Conservation (phyloP, 805 yeast genomes). For the Millerago galiae region DNA sequence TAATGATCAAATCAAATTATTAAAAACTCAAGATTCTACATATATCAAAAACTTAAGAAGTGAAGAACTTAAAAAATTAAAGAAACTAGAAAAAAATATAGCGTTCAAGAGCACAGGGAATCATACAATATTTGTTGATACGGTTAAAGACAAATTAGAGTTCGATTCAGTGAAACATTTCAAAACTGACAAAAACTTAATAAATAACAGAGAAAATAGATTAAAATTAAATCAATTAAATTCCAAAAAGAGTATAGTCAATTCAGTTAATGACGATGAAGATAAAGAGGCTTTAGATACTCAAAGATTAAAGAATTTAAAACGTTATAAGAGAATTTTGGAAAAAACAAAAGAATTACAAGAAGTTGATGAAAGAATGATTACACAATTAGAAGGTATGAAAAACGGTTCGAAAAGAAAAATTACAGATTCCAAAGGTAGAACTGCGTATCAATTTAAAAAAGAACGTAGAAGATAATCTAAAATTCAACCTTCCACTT, state of each 20-base stretch:
- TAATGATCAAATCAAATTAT: constrained; percentile 70
- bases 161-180: constrained; percentile 65
- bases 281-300: constrained; percentile 36
- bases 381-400: constrained; percentile 79
- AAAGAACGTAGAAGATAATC: constrained; percentile 54
- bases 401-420: constrained; percentile 85
- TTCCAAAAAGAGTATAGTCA: constrained; percentile 14
- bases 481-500: constrained; percentile 45
- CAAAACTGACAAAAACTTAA: constrained; percentile 58
- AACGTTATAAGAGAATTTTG: constrained; percentile 54
- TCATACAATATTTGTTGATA: constrained; percentile 83
- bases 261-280: constrained; percentile 21
- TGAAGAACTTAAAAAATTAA: constrained; percentile 60
- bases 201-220: constrained; percentile 4
- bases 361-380: constrained; percentile 66
- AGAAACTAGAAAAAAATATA: constrained; percentile 38
- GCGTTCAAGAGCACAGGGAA: constrained; percentile 55
- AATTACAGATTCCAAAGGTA: constrained; percentile 58
- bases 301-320: constrained; percentile 56
- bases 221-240: constrained; percentile 1
- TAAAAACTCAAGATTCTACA: constrained; percentile 87
- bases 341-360: constrained; percentile 65
- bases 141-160: constrained; percentile 42
- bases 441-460: constrained; percentile 76
- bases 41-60: constrained; percentile 74